These are phyloP conservation scores for Setaria viridis DNA, from an alignment of 202 grass and related monocot species.

Conservation along the genomic window DNA sequence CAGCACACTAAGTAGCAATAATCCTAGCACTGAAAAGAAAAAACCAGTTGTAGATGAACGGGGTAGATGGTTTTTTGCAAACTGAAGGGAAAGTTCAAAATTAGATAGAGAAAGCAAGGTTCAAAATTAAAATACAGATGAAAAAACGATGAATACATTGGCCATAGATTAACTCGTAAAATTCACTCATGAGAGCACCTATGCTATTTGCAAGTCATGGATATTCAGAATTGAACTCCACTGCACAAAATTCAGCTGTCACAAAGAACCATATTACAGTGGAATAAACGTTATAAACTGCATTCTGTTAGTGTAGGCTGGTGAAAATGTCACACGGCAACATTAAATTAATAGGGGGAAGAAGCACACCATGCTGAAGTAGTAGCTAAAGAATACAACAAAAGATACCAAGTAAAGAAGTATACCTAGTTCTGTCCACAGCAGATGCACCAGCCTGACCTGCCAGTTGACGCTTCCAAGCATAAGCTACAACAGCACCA, in stretches of 20 bases:
- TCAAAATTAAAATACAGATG: not conserved
- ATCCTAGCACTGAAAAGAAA: not conserved
- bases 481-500: slow-evolving; percentile 97
- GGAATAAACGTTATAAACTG: slow-evolving; percentile 8
- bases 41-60: not conserved
- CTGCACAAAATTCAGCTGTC: slow-evolving; percentile 3
- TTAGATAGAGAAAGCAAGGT: slow-evolving; percentile 24
- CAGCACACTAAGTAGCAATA: not conserved
- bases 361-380: slow-evolving; percentile 8
- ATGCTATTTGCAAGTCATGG: not conserved
- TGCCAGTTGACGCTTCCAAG: slow-evolving; percentile 99
- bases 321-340: slow-evolving; percentile 18
- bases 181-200: not conserved
- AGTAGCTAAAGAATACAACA: slow-evolving; percentile 35
- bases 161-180: not conserved
- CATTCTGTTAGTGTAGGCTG: not conserved
- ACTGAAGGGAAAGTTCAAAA: not conserved
- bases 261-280: slow-evolving; percentile 11
- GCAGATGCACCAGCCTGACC: slow-evolving; percentile 98
- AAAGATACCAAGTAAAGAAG: slow-evolving; percentile 1
- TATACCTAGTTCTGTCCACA: slow-evolving; percentile 96
- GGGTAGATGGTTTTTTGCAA: not conserved
- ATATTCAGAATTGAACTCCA: not conserved
- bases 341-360: slow-evolving; percentile 18
- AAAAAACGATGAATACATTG: not conserved